Base-by-base conservation (phyloP, 108 stramenopile species). In the Fistulifera pelliculosa region DNA sequence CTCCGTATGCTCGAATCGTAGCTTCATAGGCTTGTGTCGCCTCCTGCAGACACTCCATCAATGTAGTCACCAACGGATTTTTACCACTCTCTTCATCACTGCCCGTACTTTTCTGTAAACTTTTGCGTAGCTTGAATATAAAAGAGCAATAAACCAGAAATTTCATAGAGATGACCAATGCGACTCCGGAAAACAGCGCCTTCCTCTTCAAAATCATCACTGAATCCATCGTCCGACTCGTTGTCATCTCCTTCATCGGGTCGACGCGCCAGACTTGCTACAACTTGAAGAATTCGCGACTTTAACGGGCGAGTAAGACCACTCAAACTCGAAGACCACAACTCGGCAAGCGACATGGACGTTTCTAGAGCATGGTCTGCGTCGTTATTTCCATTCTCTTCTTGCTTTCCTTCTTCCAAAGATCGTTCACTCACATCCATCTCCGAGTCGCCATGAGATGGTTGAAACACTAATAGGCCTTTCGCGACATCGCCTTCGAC, bases 91-190 rank as follows among this genome's bases (percentile, higher is more conserved):
- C 44, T 45, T 45, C 7, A 5, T 6, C 21, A 11, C 44, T 19
- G 44, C 44, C 21, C 3, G 6, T 19, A 11, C 7, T 45, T 54
- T 51, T 56, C 5, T 15, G 31, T 4, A 53, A 47, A 17, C 54
- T 79, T 92, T 2, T 66, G 69, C 2, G 85, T 54, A 19, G 86
- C 90, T 7, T 81, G 68, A 15, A 61, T 25, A 48, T 92, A 92
- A 56, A 87, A 92, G 16, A 84, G 71, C 12, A 92, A 64, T 7
- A 92, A 70, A 1, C 90, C 90, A 55, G 81, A 81, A 23, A 92
- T 75, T 22, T 79, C 76, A 58, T 77, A 92, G 18, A 92, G 54
- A 2, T 83, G 74, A 2, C 80, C 66, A 7, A 92, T 44, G 8
- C 73, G 70, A 61, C 52, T 54, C 8, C 86, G 55, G 6, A 75